Percentiles rank a stretch among this genome's conserved stretches.
These are phyloP conservation scores for Benincasa hispida DNA, from an alignment of 306 rosid genomes.

Conservation along the genomic window DNA sequence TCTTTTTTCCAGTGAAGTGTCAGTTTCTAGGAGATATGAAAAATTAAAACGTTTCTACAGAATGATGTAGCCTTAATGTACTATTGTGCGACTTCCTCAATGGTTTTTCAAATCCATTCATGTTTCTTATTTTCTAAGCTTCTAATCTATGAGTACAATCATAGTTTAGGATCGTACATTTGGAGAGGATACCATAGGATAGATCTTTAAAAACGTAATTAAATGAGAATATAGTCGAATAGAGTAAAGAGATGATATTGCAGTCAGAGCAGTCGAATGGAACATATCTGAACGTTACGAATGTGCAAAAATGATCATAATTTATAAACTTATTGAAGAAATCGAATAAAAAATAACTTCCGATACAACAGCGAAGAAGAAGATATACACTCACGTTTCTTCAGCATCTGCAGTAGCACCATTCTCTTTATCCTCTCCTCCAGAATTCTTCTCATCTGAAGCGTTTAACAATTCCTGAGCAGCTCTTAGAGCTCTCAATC, in stretches of 20 bases:
- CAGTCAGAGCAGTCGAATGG: not conserved
- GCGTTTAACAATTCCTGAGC: constrained; percentile 53
- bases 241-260: not conserved
- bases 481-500: constrained; percentile 60
- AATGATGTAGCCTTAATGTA: not conserved
- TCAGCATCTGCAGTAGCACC: constrained; percentile 10
- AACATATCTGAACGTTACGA: not conserved
- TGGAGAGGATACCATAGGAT: not conserved
- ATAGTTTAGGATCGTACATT: not conserved
- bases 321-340: not conserved
- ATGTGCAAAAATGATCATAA: not conserved
- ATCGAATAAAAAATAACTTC: not conserved
- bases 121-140: not conserved
- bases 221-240: not conserved
- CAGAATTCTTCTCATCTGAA: constrained; percentile 36
- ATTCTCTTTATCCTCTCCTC: constrained; percentile 16
- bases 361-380: not conserved
- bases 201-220: not conserved
- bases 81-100: not conserved
- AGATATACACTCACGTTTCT: constrained; percentile 29
- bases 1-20: not conserved
- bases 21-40: not conserved
- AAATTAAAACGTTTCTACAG: not conserved
- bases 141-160: not conserved
- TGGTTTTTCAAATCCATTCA: not conserved